Base-by-base conservation (phyloP, 169 alveolate species). In the Ichthyophthirius multifiliis region DNA sequence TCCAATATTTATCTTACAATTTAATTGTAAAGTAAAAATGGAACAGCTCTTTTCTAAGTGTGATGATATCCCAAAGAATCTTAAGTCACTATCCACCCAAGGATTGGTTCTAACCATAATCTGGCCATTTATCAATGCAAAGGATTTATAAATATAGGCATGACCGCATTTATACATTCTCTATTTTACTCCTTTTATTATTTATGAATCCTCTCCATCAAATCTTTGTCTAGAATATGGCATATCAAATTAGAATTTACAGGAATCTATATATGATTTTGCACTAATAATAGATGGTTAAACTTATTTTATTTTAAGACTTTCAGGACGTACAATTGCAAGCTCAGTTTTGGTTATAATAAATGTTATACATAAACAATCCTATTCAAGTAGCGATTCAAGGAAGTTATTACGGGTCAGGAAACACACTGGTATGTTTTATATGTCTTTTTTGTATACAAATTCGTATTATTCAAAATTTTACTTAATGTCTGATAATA, bases 1-100 rank as follows among this genome's bases (percentile, higher is more conserved):
- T 67, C 48, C 0, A 37, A 18, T 0, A 39, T 2, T 23, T 34
- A 34, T 39, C 27, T 16, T 9, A 67, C 7, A 13, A 31, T 67
- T n/a, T 67, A 16, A 41, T 67, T 41, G 0, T 37, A 44, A 6
- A 67, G 13, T 37, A 67, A 35, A 39, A 67, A 67, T 15, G 77
- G 77, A 5, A 67, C 30, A 18, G 77, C 41, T 41, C 77, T 34
- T 37, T 67, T 67, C 41, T 67, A 18, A 18, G 77, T 32, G 45
- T 67, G 77, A 18, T 67, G 77, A 67, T 67, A 67, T 39, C 77
- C 77, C 31, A 67, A 16, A n/a, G 77, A 39, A 39, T 67, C 77
- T 13, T 37, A 41, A 39, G 77, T 67, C 0, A 41, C 46, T 0
- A 67, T 62, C 77, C 77, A 67, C 15, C 77, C 77, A 3, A 67